A percentile compares a stretch with the other conserved stretches of the same genome.
These are phyloP conservation scores for Lasiosphaeriaceae sp. DNA, from an alignment of 495 filamentous ascomycete genomes.

Conservation along the genomic window DNA sequence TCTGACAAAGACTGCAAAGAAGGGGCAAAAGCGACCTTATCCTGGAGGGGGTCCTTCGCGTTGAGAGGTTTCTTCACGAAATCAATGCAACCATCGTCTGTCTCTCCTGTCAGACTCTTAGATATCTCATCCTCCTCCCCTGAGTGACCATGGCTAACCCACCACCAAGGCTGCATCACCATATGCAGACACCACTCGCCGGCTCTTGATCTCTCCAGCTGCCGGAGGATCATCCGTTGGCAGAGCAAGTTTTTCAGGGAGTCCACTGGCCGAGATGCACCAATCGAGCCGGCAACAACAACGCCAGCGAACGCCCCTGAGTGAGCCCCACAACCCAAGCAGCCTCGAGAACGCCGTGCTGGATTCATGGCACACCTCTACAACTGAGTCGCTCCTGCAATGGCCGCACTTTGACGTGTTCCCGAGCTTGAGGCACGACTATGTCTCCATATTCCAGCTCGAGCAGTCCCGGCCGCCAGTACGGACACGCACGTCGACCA, in stretches of 20 bases:
- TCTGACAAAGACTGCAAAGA: conserved; percentile 8
- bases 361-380: conserved; percentile 27
- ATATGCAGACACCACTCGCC: background rate
- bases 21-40: conserved; percentile 36
- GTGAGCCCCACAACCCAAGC: conserved; percentile 5
- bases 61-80: conserved; percentile 26
- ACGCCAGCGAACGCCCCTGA: background rate
- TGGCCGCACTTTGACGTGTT: conserved; percentile 30
- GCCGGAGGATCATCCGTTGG: background rate
- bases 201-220: conserved; percentile 6
- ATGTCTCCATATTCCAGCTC: conserved; percentile 31
- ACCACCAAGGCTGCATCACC: background rate
- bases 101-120: too few species aligned
- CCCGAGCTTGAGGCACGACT: conserved; percentile 26
- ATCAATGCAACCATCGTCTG: conserved; percentile 22
- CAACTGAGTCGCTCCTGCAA: conserved; percentile 30
- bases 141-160: too few species aligned
- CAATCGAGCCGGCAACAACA: background rate
- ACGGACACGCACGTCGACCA: conserved; percentile 9
- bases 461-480: conserved; percentile 24
- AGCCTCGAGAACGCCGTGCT: conserved; percentile 31
- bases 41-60: conserved; percentile 29
- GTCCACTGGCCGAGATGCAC: conserved; percentile 15
- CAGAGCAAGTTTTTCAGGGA: conserved; percentile 15
- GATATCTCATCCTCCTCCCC: too few species aligned